Base-by-base conservation (phyloP, 2,329 filamentous ascomycete genomes). In the Penicillium sp. region DNA sequence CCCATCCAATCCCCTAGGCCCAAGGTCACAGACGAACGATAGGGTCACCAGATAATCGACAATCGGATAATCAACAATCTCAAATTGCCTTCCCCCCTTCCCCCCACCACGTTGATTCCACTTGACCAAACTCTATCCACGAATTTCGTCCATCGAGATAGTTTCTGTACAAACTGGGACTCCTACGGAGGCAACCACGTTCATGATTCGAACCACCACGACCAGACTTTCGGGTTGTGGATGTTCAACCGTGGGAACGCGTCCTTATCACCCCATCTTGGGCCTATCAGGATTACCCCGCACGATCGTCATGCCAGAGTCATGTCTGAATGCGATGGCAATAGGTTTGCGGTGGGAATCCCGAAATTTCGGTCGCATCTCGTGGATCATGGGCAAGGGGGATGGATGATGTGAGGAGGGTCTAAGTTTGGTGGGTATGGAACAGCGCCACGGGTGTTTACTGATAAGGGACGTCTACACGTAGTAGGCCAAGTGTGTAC, bases 291-390 rank as follows among this genome's bases (percentile, higher is more conserved):
- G 16, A 53, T 19, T 67, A 68, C 67, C 67, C 67, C 67, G 66
- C 67, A 69, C 66, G 67, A 66, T 66, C 66, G 60, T 59, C 67
- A 63, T 65, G 65, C 59, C 55, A 46, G 37, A 43, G 26, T 66
- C 58, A 59, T 43, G 51, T 7, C 38, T 22, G 46, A 53, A 16
- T 40, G 48, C 28, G 37, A 59, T 62, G 35, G 53, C 16, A 60
- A 59, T 57, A 19, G 19, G 40, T 42, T 25, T 25, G 19, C 22
- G 49, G 16, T 33, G 26, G 19, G 40, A 13, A 22, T 13, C 19
- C 6, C 25, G 10, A 7, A 28, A 30, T 30, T 16, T 19, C 45
- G 28, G 45, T 48, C 19, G 8, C 8, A 1, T 43, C 19, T n/a
- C 25, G 25, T 48, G 45, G 30, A 30, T 48, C 25, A 30, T 48